A percentile compares a stretch with the other conserved stretches of the same genome.
Evolutionary conservation across 805 yeast species (phyloP).

Genomic region (Candida sonorensis): DNA sequence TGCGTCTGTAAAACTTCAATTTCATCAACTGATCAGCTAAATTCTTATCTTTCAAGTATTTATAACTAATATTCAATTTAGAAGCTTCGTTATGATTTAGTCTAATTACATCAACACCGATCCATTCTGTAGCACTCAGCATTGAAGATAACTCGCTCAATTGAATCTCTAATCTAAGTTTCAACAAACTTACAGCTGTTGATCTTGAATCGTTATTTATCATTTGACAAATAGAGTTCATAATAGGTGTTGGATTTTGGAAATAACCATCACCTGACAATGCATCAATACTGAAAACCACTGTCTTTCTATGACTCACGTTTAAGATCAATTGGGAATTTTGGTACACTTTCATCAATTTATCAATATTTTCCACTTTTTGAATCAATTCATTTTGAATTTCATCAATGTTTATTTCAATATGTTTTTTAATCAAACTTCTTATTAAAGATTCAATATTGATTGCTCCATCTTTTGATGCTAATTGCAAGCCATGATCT

Average conservation of each 20-base stretch:
- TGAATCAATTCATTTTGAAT: constrained; percentile 26
- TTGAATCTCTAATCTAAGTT: constrained; percentile 42
- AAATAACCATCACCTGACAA: constrained; percentile 37
- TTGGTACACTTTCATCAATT: constrained; percentile 21
- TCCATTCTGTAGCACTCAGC: constrained; percentile 65
- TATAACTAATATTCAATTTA: constrained; percentile 31
- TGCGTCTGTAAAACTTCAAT: constrained; percentile 35
- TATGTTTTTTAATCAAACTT: constrained; percentile 33
- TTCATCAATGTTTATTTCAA: constrained; percentile 28
- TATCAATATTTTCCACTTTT: constrained; percentile 23
- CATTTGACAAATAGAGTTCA: constrained; percentile 26
- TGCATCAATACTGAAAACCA: constrained; percentile 25
- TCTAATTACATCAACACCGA: constrained; percentile 46
- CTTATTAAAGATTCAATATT: constrained; percentile 33
- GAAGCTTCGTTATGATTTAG: constrained; percentile 41
- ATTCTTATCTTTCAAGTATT: constrained; percentile 17
- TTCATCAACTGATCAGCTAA: constrained; percentile 17
- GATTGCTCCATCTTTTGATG: constrained; percentile 25
- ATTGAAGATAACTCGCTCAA: constrained; percentile 46
- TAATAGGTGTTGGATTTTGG: constrained; percentile 37
- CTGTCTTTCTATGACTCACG: constrained; percentile 23
- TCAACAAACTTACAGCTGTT: constrained; percentile 31
- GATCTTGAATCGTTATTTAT: constrained; percentile 22
- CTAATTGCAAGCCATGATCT: constrained; percentile 23
- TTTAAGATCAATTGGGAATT: constrained; percentile 21